Evolutionary conservation across 495 filamentous ascomycete genomes (phyloP), one percentile per base, ranked within the genome.

Genomic region (Cetradonia linearis): DNA sequence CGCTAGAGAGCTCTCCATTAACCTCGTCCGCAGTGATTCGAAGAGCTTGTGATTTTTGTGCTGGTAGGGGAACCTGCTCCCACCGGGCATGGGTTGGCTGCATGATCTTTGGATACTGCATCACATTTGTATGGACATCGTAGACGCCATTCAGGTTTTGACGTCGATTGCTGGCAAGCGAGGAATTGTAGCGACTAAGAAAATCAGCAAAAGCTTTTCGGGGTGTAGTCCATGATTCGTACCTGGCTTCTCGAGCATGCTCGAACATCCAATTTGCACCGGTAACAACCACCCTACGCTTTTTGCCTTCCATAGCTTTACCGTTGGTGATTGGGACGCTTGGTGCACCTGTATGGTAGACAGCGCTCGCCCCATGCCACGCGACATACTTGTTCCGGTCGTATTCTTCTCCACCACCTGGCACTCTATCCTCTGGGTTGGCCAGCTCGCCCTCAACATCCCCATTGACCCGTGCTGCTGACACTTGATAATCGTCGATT

Each of bases 261-360:
- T 96, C 91, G 25, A 91, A 73, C 82, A 93, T 91, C 93, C 93
- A 98, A 68, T 98, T 98, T n/a, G 86, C 82, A 60, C 92, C 89
- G 31, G 90, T 98, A n/a, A 98, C 84, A 27, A 86, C 83, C 9
- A 94, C 84, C 54, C 87, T 84, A 59, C 87, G 80, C 73, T 93
- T 95, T 72, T 92, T 92, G 56, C 73, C 73, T 56, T 85, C 79
- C 16, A 81, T 76, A 16, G 77, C 78, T 71, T 91, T 93, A 54
- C 88, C 88, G 54, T 78, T 84, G 50, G 84, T 83, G 66, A 84
- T 73, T 1, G 92, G 91, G 18, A 91, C 81, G 30, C 86, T 84
- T 2, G 91, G 88, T 0, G 78, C 83, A 34, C 82, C 85, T 1
- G 88, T 88, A 66, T 96, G 91, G 67, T 98, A 98, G 14, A 98